Evolutionary conservation across 2,329 filamentous ascomycete genomes (phyloP), one percentile per base, ranked within the genome.

Genomic region (Amylocarpus encephaloides): DNA sequence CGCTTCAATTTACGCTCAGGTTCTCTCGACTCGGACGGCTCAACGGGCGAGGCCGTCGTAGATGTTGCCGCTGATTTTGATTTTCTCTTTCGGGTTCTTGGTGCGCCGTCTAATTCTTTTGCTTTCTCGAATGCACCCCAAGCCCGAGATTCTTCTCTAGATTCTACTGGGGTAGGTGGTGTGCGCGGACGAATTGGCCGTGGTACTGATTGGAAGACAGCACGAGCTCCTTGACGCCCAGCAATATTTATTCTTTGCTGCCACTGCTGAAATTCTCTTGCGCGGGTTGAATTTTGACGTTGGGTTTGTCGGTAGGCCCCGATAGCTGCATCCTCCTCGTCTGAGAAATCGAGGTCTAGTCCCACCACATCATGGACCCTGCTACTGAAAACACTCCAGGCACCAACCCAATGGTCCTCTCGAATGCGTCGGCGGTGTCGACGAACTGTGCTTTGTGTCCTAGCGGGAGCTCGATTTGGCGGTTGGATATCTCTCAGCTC

Each of bases 71-170:
- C 73, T 2, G 89, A 94, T 35, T 76, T 73, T 6, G 75, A 72
- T 64, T 89, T 93, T 46, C 90, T 82, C 70, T 95, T 90, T 52
- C 87, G 82, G 46, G 74, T 72, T 54, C 71, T 75, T 38, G 77
- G 69, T 46, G 62, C 68, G 26, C 70, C 66, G 56, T 86, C 78
- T 15, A 79, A 77, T 53, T 91, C 85, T 56, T 88, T 79, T 39
- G 88, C 90, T 66, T 85, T 87, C 59, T 96, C 91, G 55, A 97
- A 84, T 16, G 87, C 89, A 55, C 90, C 88, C 93, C 92, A 96
- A 3, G 92, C 89, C 51, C 83, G 78, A 48, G 85, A 76, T 67
- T 95, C 90, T 59, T 95, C 90, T 72, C 6, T 51, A 13, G 85
- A 86, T 67, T 94, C 87, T 34, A 81, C 80, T 38, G 82, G 77